A percentile compares a stretch with the other conserved stretches of the same genome.
These are phyloP conservation scores for Vigna reflexopilosa DNA, from an alignment of 306 rosid species.

Conservation along the genomic window DNA sequence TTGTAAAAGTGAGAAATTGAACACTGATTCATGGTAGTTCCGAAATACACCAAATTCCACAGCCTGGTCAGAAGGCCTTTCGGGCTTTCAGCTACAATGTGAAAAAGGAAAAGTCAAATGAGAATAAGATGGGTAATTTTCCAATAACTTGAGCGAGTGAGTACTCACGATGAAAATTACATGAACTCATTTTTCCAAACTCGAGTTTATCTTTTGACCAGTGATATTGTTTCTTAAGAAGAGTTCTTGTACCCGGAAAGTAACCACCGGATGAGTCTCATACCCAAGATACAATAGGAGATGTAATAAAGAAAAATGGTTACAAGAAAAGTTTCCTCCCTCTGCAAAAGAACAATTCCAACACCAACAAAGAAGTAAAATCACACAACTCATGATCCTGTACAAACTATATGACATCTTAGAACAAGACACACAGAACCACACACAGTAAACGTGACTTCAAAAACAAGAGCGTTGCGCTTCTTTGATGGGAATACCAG, in stretches of 20 bases:
- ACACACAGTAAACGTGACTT: conserved; percentile 9
- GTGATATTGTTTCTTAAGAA: not conserved
- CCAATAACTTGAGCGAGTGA: not conserved
- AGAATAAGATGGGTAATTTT: not conserved
- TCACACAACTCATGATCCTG: not conserved
- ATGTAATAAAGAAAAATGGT: not conserved
- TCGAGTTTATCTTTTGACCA: not conserved
- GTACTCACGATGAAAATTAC: not conserved
- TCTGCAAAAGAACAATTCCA: conserved; percentile 1
- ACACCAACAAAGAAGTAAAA: not conserved
- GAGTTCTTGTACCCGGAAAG: not conserved
- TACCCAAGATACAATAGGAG: not conserved
- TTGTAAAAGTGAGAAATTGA: not conserved
- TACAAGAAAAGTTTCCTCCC: not conserved
- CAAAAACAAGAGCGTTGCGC: not conserved
- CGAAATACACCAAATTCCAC: not conserved
- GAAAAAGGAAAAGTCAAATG: not conserved
- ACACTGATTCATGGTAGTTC: not conserved
- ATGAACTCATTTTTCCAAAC: not conserved
- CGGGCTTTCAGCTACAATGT: not conserved
- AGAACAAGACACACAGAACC: conserved; percentile 33
- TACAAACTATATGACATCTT: conserved; percentile 27
- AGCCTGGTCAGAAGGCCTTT: not conserved
- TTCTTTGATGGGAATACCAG: not conserved
- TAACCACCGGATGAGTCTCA: not conserved